phyloP scores from a whole-genome alignment of 202 grass and related monocot species.

The Brachypodium distachyon region DNA sequence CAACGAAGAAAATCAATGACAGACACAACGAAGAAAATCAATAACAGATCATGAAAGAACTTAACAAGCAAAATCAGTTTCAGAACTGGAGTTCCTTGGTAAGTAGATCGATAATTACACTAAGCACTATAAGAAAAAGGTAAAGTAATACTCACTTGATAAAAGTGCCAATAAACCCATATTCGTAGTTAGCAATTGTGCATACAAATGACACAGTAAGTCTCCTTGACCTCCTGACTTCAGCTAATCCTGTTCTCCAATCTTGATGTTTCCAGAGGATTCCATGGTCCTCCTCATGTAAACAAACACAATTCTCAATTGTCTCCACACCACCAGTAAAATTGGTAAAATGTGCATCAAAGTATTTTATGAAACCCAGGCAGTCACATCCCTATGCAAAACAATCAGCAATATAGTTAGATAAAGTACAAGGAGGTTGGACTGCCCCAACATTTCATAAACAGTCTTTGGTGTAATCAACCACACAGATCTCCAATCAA shows the following conservation, averaged over 20 bases:
- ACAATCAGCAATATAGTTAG: background rate
- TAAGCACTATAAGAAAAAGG: background rate
- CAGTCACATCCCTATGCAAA: conserved; percentile 79
- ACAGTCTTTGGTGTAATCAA: background rate
- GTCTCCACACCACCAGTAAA: conserved; percentile 87
- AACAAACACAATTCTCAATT: conserved; percentile 84
- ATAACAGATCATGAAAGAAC: background rate
- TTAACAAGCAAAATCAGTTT: background rate
- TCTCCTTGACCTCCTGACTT: conserved; percentile 92
- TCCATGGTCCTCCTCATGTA: conserved; percentile 97
- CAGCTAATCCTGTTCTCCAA: conserved; percentile 95
- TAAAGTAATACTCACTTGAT: conserved; percentile 53
- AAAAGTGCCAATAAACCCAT: conserved; percentile 99
- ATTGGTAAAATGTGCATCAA: conserved; percentile 92
- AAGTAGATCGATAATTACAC: background rate
- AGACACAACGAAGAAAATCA: background rate
- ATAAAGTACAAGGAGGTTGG: background rate
- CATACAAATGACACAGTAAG: conserved; percentile 98
- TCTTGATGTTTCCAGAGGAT: conserved; percentile 99
- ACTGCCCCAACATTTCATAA: background rate
- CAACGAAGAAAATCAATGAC: background rate
- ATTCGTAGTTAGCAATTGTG: conserved; percentile 98
- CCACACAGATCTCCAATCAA: background rate
- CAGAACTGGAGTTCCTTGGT: background rate
- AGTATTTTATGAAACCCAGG: conserved; percentile 86